Conservation (phyloP, 306 rosid genomes). For the Sphenostylis stenocarpa region DNA sequence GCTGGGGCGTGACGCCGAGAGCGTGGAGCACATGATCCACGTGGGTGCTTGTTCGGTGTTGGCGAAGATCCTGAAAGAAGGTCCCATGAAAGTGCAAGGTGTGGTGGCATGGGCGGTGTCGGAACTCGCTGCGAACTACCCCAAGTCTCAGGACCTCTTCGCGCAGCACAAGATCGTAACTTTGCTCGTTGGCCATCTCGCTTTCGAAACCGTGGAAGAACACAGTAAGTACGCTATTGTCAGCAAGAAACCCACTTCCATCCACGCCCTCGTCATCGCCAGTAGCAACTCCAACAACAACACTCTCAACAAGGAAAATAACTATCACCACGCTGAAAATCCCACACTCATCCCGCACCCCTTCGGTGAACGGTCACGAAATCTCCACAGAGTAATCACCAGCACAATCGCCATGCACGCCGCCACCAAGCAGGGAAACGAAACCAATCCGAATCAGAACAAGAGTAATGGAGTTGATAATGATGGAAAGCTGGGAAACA, state of each 20-base stretch:
- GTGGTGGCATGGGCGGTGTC: slow-evolving; percentile 82
- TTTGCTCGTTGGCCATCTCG: slow-evolving; percentile 82
- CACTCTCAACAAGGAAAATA: slow-evolving; percentile 16
- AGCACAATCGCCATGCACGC: slow-evolving; percentile 60
- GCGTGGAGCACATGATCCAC: slow-evolving; percentile 67
- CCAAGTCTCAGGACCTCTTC: slow-evolving; percentile 84
- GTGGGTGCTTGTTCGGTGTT: slow-evolving; percentile 72
- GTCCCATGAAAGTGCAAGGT: slow-evolving; percentile 77
- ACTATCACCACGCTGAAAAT: slow-evolving; percentile 29
- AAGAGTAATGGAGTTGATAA: background rate
- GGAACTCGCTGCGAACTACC: slow-evolving; percentile 63
- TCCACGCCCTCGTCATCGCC: slow-evolving; percentile 78
- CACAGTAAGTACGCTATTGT: slow-evolving; percentile 79
- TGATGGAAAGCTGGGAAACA: slow-evolving; percentile 44
- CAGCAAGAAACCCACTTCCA: slow-evolving; percentile 60
- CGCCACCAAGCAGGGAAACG: slow-evolving; percentile 34
- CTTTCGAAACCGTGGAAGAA: slow-evolving; percentile 85
- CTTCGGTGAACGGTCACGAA: slow-evolving; percentile 47
- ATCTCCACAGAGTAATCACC: slow-evolving; percentile 66
- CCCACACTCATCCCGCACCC: slow-evolving; percentile 52
- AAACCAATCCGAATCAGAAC: background rate
- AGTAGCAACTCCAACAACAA: slow-evolving; percentile 27
- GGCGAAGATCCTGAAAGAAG: slow-evolving; percentile 73
- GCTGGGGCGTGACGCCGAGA: slow-evolving; percentile 71
- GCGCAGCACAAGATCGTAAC: slow-evolving; percentile 79